Conservation (phyloP, 345 rosid genomes). For the Eucalyptus marginata region DNA sequence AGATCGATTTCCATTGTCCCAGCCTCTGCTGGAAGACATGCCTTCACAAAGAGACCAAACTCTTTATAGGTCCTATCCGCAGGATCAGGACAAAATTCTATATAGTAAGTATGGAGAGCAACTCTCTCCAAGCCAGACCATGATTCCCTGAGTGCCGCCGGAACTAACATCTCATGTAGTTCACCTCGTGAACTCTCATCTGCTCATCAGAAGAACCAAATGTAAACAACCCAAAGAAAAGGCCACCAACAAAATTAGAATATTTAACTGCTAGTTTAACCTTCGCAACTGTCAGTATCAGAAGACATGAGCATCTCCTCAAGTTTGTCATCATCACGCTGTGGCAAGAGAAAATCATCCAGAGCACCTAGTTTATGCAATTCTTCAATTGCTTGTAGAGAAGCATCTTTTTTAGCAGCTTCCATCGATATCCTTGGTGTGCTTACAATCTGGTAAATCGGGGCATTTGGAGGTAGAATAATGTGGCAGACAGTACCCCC, state of each 20-base stretch:
- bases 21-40: constrained; percentile 73
- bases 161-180: constrained; percentile 73
- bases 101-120: constrained; percentile 31
- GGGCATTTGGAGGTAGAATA: constrained; percentile 80
- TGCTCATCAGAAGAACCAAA: constrained; percentile 18
- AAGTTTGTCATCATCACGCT: constrained; percentile 15
- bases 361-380: constrained; percentile 79
- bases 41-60: constrained; percentile 73
- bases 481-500: constrained; percentile 71
- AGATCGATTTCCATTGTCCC: constrained; percentile 67
- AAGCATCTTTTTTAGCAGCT: constrained; percentile 78
- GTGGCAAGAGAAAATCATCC: constrained; percentile 54
- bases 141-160: constrained; percentile 38
- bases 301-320: constrained; percentile 18
- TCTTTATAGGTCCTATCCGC: constrained; percentile 60
- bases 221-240: neutral
- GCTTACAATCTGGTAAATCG: constrained; percentile 45
- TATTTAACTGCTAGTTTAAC: constrained; percentile 10
- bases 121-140: constrained; percentile 30
- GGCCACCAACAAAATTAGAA: neutral
- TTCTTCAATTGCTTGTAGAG: constrained; percentile 67
- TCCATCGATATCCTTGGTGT: constrained; percentile 49
- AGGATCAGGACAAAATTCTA: constrained; percentile 60
- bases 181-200: constrained; percentile 47
- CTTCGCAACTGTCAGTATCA: constrained; percentile 33